These are phyloP conservation scores for Lichtheimia hyalospora DNA, from an alignment of 371 early-diverging fungal species.

Conservation along the genomic window DNA sequence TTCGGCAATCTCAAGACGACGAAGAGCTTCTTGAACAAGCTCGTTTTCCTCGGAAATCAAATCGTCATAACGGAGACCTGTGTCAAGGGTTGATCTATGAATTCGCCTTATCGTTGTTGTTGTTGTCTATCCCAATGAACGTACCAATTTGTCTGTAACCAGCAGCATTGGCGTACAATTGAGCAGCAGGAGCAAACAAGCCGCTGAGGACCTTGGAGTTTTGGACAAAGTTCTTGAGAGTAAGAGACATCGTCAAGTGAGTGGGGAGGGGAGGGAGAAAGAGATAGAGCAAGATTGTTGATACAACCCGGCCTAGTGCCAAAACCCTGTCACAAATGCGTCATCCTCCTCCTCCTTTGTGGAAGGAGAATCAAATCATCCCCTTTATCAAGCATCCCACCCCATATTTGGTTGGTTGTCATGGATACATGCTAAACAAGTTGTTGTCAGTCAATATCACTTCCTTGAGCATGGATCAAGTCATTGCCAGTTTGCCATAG, in stretches of 20 bases:
- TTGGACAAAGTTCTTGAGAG: conserved; percentile 56
- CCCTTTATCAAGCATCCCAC: too few species aligned
- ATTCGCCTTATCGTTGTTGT: too few species aligned
- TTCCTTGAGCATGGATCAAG: too few species aligned
- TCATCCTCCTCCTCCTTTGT: too few species aligned
- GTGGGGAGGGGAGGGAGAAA: conserved; percentile 10
- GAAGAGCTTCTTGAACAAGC: conserved; percentile 84
- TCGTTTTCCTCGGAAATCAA: conserved; percentile 85
- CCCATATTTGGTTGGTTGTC: too few species aligned
- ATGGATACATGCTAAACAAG: too few species aligned
- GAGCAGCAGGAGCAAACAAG: conserved; percentile 71
- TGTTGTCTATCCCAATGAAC: too few species aligned
- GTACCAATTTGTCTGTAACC: conserved; percentile 82
- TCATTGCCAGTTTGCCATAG: too few species aligned
- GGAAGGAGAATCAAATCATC: too few species aligned
- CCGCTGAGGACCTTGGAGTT: conserved; percentile 62
- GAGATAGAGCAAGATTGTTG: conserved; percentile 1
- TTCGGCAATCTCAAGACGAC: conserved; percentile 72
- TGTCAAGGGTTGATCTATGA: too few species aligned
- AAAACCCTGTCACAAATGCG: too few species aligned
- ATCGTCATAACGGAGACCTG: conserved; percentile 93
- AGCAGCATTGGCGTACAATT: conserved; percentile 71
- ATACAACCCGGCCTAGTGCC: background rate
- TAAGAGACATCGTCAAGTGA: conserved; percentile 23
- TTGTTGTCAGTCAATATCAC: too few species aligned